phyloP scores from a whole-genome alignment of 73 alveolate species.

The Blepharisma stoltei region DNA sequence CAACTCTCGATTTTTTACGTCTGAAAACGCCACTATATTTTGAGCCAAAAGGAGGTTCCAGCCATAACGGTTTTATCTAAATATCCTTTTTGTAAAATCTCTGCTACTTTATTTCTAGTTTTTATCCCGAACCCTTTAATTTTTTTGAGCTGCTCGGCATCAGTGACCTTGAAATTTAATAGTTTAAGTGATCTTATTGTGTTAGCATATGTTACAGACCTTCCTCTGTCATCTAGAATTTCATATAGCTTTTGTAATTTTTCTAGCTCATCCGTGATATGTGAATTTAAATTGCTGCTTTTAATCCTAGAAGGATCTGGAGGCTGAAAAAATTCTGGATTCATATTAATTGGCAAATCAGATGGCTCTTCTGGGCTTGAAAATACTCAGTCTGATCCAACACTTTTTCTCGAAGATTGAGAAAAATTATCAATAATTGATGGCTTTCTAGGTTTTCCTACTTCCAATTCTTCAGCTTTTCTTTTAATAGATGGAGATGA shows the following conservation, averaged over 20 bases:
- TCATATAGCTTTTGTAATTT: conserved; percentile 51
- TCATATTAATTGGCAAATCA: neutral
- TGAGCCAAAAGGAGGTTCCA: too few species aligned
- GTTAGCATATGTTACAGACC: conserved; percentile 61
- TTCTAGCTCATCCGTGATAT: conserved; percentile 49
- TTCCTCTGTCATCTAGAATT: conserved; percentile 66
- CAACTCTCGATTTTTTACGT: too few species aligned
- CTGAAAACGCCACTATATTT: too few species aligned
- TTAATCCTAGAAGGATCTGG: neutral
- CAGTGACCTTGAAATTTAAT: conserved; percentile 41
- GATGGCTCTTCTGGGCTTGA: neutral
- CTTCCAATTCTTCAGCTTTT: too few species aligned
- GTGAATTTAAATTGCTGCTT: conserved; percentile 29
- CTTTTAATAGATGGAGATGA: too few species aligned
- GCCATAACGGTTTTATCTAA: conserved; percentile 64
- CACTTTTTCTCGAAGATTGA: too few species aligned
- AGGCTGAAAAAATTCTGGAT: neutral
- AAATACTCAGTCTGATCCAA: neutral
- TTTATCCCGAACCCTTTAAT: conserved; percentile 81
- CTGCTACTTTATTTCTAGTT: conserved; percentile 82
- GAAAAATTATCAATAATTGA: too few species aligned
- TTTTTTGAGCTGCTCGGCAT: conserved; percentile 53
- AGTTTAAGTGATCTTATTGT: conserved; percentile 54
- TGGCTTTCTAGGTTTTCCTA: too few species aligned
- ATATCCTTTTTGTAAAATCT: conserved; percentile 84